Base-by-base conservation (phyloP, 2,329 filamentous ascomycete genomes). In the Colletotrichum abscissum region DNA sequence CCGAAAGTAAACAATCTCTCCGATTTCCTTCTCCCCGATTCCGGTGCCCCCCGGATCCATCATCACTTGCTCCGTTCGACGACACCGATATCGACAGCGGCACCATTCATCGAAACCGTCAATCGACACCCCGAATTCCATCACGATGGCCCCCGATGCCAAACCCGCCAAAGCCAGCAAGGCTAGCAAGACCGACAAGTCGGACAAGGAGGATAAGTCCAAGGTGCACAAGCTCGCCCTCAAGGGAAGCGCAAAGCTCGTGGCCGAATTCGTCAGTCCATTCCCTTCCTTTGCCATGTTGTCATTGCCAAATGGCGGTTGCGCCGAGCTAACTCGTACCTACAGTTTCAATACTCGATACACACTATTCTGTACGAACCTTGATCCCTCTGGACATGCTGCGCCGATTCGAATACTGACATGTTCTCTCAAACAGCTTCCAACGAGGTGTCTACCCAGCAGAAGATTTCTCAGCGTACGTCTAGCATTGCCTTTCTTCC, bases 201-300 rank as follows among this genome's bases (percentile, higher is more conserved):
- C 56, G 2, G 67, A 62, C 46, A 78, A 77, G 76, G n/a, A 56
- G 65, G 90, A 92, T 79, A 95, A 95, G 80, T 94, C 94, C 77
- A 98, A 98, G 85, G 92, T 95, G 74, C 97, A 99, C 87, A 98
- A 98, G 88, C 90, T 99, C 75, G 94, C 95, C 49, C 88, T 98
- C 75, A 96, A 95, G 84, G 94, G 93, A 84, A 90, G 86, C 78
- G 91, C 95, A 52, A 97, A 96, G 84, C 90, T 97, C 49, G 95
- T 98, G 71, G 94, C 96, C 57, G 97, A 99, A 86, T 99, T 99
- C 83, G 95, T 97, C 86, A 82, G 93, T 89, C 26, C 19, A 22
- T 12, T n/a, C 33, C 19, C 55, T 5, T 26, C 49, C 14, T 30
- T 33, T 35, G 4, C 30, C n/a, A 35, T 5, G 52, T 52, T 54